These are phyloP conservation scores for Neurospora cerealis DNA, from an alignment of 495 filamentous ascomycete genomes.

Conservation along the genomic window DNA sequence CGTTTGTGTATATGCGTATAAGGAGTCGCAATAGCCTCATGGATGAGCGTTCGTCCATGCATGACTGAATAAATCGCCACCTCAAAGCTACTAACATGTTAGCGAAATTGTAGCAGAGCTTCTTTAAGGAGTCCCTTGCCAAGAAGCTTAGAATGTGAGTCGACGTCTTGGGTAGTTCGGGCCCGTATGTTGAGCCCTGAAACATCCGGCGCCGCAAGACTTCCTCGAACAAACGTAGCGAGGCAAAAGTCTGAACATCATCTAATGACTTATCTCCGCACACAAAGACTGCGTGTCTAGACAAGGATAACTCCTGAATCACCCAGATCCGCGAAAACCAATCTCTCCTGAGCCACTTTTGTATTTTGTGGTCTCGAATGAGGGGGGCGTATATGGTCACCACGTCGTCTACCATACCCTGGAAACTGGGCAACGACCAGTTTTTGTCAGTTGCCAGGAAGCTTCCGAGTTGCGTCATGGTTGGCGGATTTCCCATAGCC, in stretches of 20 bases:
- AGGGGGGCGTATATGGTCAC: not conserved
- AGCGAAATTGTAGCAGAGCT: not conserved
- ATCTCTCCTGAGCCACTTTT: not conserved
- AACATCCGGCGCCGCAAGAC: not conserved
- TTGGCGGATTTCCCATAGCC: not conserved
- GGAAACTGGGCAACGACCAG: not conserved
- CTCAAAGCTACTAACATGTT: not conserved
- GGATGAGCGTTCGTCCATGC: not conserved
- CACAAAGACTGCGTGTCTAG: not conserved
- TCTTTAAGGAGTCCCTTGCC: too few species aligned
- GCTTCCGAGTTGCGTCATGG: too few species aligned
- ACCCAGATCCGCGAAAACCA: not conserved
- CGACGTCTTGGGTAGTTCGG: not conserved
- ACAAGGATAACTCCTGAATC: not conserved
- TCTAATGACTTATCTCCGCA: not conserved
- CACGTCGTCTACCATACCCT: rapidly evolving
- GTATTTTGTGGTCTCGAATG: not conserved
- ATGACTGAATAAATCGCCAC: not conserved
- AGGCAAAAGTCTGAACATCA: not conserved
- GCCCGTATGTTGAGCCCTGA: too few species aligned
- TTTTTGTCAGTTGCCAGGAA: not conserved
- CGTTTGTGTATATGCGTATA: not conserved
- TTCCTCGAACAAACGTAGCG: rapidly evolving
- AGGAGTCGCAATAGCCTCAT: not conserved
- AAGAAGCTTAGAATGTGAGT: not conserved